Percentiles rank a stretch among this genome's conserved stretches.
phyloP scores from a whole-genome alignment of 257 asterid genomes.

The Nicotiana noctiflora region DNA sequence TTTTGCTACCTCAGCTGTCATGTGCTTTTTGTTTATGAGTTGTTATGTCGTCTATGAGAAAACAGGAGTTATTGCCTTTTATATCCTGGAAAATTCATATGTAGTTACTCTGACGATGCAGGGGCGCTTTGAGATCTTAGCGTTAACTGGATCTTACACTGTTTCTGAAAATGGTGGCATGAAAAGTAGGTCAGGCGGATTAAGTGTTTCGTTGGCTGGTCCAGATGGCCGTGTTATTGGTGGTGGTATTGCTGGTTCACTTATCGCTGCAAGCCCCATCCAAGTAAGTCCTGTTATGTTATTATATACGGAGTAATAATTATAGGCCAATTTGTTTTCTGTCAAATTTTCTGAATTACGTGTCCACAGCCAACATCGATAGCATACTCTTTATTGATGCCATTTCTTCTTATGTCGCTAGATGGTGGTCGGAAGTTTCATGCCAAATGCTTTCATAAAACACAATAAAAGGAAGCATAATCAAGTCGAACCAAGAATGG shows the following conservation, averaged over 20 bases:
- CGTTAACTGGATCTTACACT: conserved; percentile 75
- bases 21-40: background rate
- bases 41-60: background rate
- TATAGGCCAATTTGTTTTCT: background rate
- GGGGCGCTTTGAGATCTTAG: conserved; percentile 92
- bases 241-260: conserved; percentile 83
- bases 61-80: background rate
- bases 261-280: conserved; percentile 86
- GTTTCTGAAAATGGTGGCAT: conserved; percentile 58
- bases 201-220: conserved; percentile 82
- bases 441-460: conserved; percentile 37
- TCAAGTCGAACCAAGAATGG: conserved; percentile 25
- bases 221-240: conserved; percentile 94
- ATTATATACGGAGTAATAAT: background rate
- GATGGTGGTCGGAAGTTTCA: conserved; percentile 84
- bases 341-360: background rate
- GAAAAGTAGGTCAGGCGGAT: conserved; percentile 67
- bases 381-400: background rate
- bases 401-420: conserved; percentile 13
- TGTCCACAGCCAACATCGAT: background rate
- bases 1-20: background rate
- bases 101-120: conserved; percentile 31
- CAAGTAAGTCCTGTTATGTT: conserved; percentile 35
- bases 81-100: background rate
- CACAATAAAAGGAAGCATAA: conserved; percentile 36